These are phyloP conservation scores for Yarrowia sp. DNA, from an alignment of 805 yeast species.

Conservation along the genomic window DNA sequence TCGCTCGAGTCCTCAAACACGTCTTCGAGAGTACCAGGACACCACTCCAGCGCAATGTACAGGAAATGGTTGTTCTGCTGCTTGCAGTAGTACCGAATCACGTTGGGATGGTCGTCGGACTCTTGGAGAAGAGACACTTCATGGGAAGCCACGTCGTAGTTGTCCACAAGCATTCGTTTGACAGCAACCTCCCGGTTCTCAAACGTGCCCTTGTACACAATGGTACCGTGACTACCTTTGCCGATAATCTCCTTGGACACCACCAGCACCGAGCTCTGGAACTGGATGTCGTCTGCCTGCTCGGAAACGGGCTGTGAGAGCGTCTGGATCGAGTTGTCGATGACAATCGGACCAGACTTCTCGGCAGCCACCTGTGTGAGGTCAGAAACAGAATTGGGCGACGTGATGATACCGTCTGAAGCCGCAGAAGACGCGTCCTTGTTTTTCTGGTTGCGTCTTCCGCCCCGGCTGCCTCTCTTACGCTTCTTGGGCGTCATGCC, in stretches of 20 bases:
- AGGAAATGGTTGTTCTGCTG: slow-evolving; percentile 86
- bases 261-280: slow-evolving; percentile 37
- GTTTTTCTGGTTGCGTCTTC: slow-evolving; percentile 58
- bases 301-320: slow-evolving; percentile 37
- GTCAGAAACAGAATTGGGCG: slow-evolving; percentile 8
- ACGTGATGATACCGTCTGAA: slow-evolving; percentile 1
- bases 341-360: slow-evolving; percentile 33
- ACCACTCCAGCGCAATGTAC: slow-evolving; percentile 91
- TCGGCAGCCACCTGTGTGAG: slow-evolving; percentile 15
- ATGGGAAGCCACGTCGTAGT: slow-evolving; percentile 91
- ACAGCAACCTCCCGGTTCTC: slow-evolving; percentile 96
- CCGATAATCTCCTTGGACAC: slow-evolving; percentile 69
- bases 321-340: slow-evolving; percentile 37
- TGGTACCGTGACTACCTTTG: slow-evolving; percentile 96
- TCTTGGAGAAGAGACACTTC: slow-evolving; percentile 88
- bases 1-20: slow-evolving; percentile 58
- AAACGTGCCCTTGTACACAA: slow-evolving; percentile 87
- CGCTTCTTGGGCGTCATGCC: slow-evolving; percentile 57
- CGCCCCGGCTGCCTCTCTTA: slow-evolving; percentile 87
- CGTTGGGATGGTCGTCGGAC: slow-evolving; percentile 96
- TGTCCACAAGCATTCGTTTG: slow-evolving; percentile 89
- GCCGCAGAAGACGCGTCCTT: slow-evolving; percentile 1
- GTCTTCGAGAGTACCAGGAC: slow-evolving; percentile 88
- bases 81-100: slow-evolving; percentile 90
- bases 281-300: slow-evolving; percentile 33